Percentiles rank a stretch among this genome's conserved stretches.
phyloP scores from a whole-genome alignment of 352 stramenopile genomes.

The Aphanomyces cochlioides region DNA sequence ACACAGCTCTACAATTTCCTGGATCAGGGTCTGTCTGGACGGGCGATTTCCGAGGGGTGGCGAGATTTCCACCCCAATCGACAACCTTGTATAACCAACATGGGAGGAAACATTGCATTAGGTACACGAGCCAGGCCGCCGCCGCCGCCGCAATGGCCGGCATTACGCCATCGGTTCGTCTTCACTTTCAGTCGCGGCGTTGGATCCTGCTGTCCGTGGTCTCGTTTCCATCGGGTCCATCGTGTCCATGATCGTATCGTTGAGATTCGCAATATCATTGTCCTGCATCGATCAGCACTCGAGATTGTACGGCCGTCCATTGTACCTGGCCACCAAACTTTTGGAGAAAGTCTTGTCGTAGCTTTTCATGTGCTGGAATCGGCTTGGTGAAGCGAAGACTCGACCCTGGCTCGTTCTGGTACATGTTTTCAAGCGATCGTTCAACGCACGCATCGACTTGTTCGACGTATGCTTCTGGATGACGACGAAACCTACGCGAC shows the following conservation, averaged over 20 bases:
- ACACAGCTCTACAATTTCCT: too few species aligned
- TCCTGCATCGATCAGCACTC: background rate
- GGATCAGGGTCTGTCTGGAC: too few species aligned
- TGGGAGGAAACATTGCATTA: too few species aligned
- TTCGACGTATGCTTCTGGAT: slow-evolving; percentile 86
- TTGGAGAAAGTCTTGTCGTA: slow-evolving; percentile 56
- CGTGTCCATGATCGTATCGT: background rate
- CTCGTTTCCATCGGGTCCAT: background rate
- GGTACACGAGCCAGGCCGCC: too few species aligned
- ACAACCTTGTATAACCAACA: too few species aligned
- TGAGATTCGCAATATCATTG: background rate
- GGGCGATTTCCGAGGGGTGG: too few species aligned
- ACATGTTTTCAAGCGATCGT: slow-evolving; percentile 91
- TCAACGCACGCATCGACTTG: slow-evolving; percentile 89
- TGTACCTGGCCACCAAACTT: background rate
- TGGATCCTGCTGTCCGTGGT: too few species aligned
- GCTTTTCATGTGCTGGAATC: slow-evolving; percentile 71
- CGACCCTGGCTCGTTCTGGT: slow-evolving; percentile 89
- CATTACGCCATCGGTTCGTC: background rate
- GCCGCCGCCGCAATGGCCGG: too few species aligned
- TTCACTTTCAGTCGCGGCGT: background rate
- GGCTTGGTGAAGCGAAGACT: slow-evolving; percentile 85
- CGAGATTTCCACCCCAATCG: too few species aligned
- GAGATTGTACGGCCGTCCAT: too few species aligned
- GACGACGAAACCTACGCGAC: slow-evolving; percentile 53